Conservation (phyloP, 495 filamentous ascomycete species). For the Copromyces sp. region DNA sequence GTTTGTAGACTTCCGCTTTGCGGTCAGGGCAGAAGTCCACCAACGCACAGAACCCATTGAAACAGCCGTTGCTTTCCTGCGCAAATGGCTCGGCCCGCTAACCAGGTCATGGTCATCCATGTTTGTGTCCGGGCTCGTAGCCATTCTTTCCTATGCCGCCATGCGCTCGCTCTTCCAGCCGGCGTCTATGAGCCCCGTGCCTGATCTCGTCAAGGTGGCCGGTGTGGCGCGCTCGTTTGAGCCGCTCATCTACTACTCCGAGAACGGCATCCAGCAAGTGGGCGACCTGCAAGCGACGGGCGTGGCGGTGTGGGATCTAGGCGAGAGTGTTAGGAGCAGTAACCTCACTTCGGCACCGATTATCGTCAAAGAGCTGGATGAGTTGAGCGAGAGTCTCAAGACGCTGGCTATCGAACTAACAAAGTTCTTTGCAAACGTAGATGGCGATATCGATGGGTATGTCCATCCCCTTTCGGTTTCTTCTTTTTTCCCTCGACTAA, state of each 20-base stretch:
- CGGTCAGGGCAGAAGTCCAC: constrained; percentile 74
- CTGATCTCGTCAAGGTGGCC: constrained; percentile 83
- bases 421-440: constrained; percentile 81
- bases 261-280: constrained; percentile 75
- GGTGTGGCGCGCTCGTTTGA: constrained; percentile 81
- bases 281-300: constrained; percentile 79
- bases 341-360: constrained; percentile 81
- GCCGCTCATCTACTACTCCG: constrained; percentile 83
- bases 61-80: constrained; percentile 54
- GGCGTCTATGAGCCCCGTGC: constrained; percentile 54
- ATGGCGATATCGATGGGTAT: constrained; percentile 76
- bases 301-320: constrained; percentile 84
- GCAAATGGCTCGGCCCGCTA: constrained; percentile 41
- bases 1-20: constrained; percentile 73
- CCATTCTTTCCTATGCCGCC: constrained; percentile 47
- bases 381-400: constrained; percentile 72
- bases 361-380: constrained; percentile 76
- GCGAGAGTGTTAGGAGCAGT: constrained; percentile 74
- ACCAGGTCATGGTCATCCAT: constrained; percentile 59
- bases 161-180: constrained; percentile 60
- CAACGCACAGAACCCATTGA: constrained; percentile 80
- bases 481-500: neutral
- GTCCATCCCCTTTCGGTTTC: neutral
- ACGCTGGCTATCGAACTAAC: constrained; percentile 71
- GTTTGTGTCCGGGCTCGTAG: constrained; percentile 41